phyloP scores from a whole-genome alignment of 305 asterid species.

The Andrographis paniculata region DNA sequence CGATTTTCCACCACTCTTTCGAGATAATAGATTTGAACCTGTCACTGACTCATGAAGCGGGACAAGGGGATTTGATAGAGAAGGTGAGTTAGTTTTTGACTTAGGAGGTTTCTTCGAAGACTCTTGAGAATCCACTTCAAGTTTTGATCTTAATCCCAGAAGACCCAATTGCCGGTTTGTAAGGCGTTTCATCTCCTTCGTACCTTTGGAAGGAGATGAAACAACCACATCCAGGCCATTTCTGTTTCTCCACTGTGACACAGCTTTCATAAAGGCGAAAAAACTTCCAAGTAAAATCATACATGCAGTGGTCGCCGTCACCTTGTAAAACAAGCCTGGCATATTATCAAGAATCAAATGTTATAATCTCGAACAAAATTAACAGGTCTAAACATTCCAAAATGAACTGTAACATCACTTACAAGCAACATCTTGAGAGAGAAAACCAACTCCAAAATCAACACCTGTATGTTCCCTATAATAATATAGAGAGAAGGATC shows the following conservation, averaged over 20 bases:
- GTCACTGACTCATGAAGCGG: constrained; percentile 70
- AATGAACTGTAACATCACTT: constrained; percentile 29
- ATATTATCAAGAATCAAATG: constrained; percentile 16
- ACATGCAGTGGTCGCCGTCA: constrained; percentile 33
- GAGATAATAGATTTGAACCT: constrained; percentile 35
- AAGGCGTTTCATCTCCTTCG: constrained; percentile 49
- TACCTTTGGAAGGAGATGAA: constrained; percentile 53
- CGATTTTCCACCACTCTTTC: constrained; percentile 49
- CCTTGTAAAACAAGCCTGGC: constrained; percentile 49
- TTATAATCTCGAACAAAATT: not conserved
- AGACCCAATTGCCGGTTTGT: constrained; percentile 67
- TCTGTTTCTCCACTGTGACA: constrained; percentile 48
- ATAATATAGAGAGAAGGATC: not conserved
- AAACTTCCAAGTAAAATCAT: constrained; percentile 40
- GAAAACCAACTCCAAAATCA: constrained; percentile 28
- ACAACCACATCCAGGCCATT: constrained; percentile 32
- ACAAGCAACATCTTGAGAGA: constrained; percentile 51
- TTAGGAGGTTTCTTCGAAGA: constrained; percentile 66
- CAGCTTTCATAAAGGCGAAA: constrained; percentile 55
- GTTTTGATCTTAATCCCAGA: constrained; percentile 59
- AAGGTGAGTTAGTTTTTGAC: constrained; percentile 38
- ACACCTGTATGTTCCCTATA: constrained; percentile 41
- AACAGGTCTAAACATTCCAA: constrained; percentile 6
- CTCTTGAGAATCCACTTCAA: constrained; percentile 33
- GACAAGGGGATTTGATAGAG: constrained; percentile 54